Evolutionary conservation across 2,329 filamentous ascomycete species (phyloP).

Genomic region (Teratosphaeria viscida): DNA sequence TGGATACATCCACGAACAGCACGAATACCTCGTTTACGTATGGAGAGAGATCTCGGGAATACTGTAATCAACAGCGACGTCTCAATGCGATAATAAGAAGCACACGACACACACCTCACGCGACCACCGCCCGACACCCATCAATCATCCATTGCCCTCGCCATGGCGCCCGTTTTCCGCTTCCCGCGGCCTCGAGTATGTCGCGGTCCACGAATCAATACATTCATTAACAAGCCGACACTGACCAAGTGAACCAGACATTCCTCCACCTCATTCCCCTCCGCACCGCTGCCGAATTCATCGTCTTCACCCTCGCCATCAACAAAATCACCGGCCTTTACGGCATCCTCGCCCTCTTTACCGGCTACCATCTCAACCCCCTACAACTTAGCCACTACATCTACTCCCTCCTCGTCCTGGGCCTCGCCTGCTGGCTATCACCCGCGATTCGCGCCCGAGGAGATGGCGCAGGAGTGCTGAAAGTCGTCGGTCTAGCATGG

Average conservation of each 20-base stretch:
- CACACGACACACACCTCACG: not conserved
- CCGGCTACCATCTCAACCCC: slow-evolving; percentile 70
- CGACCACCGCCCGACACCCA: not conserved
- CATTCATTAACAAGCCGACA: not conserved
- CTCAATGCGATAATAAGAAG: not conserved
- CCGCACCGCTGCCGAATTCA: slow-evolving; percentile 75
- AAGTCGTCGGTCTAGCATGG: slow-evolving; percentile 73
- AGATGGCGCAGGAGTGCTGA: slow-evolving; percentile 44
- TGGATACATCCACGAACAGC: no score
- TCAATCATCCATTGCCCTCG: not conserved
- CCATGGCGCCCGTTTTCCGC: not conserved
- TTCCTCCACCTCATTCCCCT: slow-evolving; percentile 81
- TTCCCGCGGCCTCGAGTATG: not conserved
- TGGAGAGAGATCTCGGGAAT: no score
- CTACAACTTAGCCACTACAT: slow-evolving; percentile 87
- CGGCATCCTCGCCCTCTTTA: slow-evolving; percentile 77
- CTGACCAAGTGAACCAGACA: slow-evolving; percentile 42
- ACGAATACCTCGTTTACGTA: no score
- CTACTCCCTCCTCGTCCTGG: slow-evolving; percentile 66
- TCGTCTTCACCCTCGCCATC: slow-evolving; percentile 71
- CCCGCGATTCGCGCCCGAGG: slow-evolving; percentile 61
- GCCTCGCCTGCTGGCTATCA: slow-evolving; percentile 57
- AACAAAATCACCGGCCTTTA: slow-evolving; percentile 91
- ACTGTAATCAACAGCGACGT: no score
- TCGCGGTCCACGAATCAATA: not conserved